Evolutionary conservation across 768 basidiomycete genomes (phyloP).

Genomic region (Tephrocybe sp.): DNA sequence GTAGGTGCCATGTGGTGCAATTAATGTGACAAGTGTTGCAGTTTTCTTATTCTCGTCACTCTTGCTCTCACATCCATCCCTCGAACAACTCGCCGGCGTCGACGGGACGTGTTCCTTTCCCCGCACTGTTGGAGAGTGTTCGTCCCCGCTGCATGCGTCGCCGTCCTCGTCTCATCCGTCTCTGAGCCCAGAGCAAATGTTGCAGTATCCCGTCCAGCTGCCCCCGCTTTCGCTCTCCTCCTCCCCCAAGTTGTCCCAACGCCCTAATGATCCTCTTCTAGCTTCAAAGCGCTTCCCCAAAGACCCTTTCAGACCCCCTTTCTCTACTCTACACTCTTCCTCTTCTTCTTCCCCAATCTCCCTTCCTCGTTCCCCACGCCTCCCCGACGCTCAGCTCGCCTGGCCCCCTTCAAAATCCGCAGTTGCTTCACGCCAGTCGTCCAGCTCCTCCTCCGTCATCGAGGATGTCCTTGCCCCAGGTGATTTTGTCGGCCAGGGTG

Average conservation of each 20-base stretch:
- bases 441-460: constrained; percentile 37
- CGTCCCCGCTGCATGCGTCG: constrained; percentile 39
- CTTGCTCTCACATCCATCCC: constrained; percentile 21
- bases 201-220: constrained; percentile 54
- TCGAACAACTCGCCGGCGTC: constrained; percentile 20
- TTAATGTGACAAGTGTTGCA: constrained; percentile 18
- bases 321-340: constrained; percentile 23
- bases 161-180: constrained; percentile 45
- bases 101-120: constrained; percentile 28
- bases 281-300: constrained; percentile 40
- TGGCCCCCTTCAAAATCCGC: constrained; percentile 25
- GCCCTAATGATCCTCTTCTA: constrained; percentile 38
- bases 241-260: constrained; percentile 29
- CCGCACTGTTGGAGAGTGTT: constrained; percentile 6
- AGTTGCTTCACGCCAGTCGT: constrained; percentile 32
- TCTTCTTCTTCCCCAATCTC: constrained; percentile 29
- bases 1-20: constrained; percentile 12
- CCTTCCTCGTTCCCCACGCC: constrained; percentile 34
- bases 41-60: constrained; percentile 23
- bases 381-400: constrained; percentile 25
- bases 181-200: constrained; percentile 57
- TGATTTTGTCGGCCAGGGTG: constrained; percentile 71
- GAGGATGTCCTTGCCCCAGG: constrained; percentile 72
- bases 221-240: constrained; percentile 39
- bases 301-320: constrained; percentile 31